Evolutionary conservation across 768 basidiomycete species (phyloP).

Genomic region (Lanmaoa rubissima): DNA sequence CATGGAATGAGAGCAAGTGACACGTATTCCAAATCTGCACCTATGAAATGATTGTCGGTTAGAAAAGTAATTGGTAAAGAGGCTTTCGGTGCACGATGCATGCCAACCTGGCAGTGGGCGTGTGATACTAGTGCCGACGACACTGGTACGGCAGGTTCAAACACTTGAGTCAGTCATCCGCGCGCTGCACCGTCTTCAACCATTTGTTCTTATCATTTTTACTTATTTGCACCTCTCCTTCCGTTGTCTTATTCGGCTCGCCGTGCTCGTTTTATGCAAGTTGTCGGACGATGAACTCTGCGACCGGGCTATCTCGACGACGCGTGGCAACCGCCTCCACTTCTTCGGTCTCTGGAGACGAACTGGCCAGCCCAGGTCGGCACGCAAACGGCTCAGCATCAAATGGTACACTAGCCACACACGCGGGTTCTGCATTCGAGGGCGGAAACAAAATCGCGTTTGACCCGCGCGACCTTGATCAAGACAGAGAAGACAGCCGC

Average conservation of each 20-base stretch:
- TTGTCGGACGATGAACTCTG: constrained; percentile 44
- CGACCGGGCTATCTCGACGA: constrained; percentile 55
- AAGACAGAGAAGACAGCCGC: constrained; percentile 60
- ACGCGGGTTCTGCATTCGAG: constrained; percentile 82
- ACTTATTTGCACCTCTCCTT: constrained; percentile 5
- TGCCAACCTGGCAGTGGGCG: constrained; percentile 5
- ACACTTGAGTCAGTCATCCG: constrained; percentile 6
- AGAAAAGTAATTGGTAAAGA: neutral
- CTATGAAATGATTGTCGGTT: neutral
- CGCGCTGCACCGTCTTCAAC: constrained; percentile 7
- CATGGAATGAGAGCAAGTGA: neutral
- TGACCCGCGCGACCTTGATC: constrained; percentile 87
- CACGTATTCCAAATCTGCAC: too few relatives aligned
- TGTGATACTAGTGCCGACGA: constrained; percentile 13
- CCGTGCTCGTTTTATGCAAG: constrained; percentile 20
- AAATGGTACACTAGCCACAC: constrained; percentile 38
- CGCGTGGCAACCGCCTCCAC: constrained; percentile 47
- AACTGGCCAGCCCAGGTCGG: constrained; percentile 33
- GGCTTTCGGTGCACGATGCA: neutral
- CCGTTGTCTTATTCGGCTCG: constrained; percentile 1
- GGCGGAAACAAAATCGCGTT: constrained; percentile 88
- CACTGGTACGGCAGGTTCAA: constrained; percentile 9
- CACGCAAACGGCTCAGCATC: constrained; percentile 30
- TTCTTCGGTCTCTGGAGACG: constrained; percentile 38
- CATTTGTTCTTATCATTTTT: neutral